Conservation (phyloP, 2,329 filamentous ascomycete species). For the Hortaea werneckii region DNA sequence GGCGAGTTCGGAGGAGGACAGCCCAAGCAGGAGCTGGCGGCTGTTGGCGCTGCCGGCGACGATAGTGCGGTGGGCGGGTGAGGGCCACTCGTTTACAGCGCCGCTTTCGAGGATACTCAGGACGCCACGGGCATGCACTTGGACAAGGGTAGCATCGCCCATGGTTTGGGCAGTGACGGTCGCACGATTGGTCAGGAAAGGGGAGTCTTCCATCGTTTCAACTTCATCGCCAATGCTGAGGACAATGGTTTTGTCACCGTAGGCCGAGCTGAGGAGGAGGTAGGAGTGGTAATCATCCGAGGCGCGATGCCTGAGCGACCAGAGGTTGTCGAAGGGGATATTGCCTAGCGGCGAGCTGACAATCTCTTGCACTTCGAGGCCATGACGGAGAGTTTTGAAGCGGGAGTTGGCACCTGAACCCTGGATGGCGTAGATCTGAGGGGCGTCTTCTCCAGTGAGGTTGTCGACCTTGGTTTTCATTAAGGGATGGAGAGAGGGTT, state of each 20-base stretch:
- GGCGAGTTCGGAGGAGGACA: conserved; percentile 92
- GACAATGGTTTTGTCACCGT: conserved; percentile 58
- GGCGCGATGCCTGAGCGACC: conserved; percentile 81
- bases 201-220: conserved; percentile 87
- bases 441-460: conserved; percentile 81
- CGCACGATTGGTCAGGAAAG: conserved; percentile 78
- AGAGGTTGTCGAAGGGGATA: conserved; percentile 47
- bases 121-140: conserved; percentile 94
- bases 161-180: conserved; percentile 90
- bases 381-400: conserved; percentile 87
- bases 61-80: conserved; percentile 87
- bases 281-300: conserved; percentile 85
- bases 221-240: conserved; percentile 95
- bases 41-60: conserved; percentile 90
- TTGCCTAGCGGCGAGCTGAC: conserved; percentile 20
- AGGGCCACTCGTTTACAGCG: conserved; percentile 83
- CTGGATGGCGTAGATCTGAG: conserved; percentile 89
- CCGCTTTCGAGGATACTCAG: conserved; percentile 71
- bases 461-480: conserved; percentile 89
- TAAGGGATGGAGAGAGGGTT: conserved; percentile 76
- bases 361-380: conserved; percentile 73
- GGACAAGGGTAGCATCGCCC: conserved; percentile 82
- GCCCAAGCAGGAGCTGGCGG: conserved; percentile 80
- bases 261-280: conserved; percentile 61
- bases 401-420: conserved; percentile 81